Evolutionary conservation across 768 basidiomycete species (phyloP), one percentile per base, ranked within the genome.

Genomic region (Lactarius indigo): DNA sequence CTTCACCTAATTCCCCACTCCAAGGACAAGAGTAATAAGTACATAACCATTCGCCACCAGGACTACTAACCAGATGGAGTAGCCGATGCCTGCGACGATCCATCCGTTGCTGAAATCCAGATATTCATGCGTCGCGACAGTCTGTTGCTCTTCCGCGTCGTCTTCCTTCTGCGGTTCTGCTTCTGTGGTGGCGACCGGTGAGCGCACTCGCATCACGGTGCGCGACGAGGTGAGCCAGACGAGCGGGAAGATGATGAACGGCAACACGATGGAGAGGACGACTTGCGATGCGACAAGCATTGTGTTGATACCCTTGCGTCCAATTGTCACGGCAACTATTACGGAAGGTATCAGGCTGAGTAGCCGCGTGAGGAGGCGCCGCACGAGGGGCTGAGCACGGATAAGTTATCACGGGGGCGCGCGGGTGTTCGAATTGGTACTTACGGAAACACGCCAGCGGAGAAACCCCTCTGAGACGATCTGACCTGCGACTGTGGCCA

Each of bases 221-320:
- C 85, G 85, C 8, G 78, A 79, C 69, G 87, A 79, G 18, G 92
- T 93, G 72, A 92, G 82, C 72, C 81, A 92, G 59, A 95, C 78
- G 63, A 94, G 82, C 0, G 93, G 94, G 69, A 92, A 81, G n/a
- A 87, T 83, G 77, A 95, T 83, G 78, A 94, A 94, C 0, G 94
- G 94, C 5, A 96, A 84, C 10, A 92, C 85, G 74, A 96, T 83
- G 31, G 89, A 88, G 33, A 98, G 82, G 41, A 88, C 81, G 61
- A 96, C 95, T 75, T 97, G 95, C 3, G 87, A 92, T 2, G 83
- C 85, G 52, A 98, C 89, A n/a, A 98, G 86, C 35, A 98, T 83
- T 2, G 84, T 78, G 73, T 89, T 84, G 67, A 96, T 82, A 3
- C 94, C 95, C 3, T 72, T 69, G 37, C 83, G 77, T 1, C 95